These are phyloP conservation scores for Kalmusia sp. DNA, from an alignment of 2,329 filamentous ascomycete genomes.

Conservation along the genomic window DNA sequence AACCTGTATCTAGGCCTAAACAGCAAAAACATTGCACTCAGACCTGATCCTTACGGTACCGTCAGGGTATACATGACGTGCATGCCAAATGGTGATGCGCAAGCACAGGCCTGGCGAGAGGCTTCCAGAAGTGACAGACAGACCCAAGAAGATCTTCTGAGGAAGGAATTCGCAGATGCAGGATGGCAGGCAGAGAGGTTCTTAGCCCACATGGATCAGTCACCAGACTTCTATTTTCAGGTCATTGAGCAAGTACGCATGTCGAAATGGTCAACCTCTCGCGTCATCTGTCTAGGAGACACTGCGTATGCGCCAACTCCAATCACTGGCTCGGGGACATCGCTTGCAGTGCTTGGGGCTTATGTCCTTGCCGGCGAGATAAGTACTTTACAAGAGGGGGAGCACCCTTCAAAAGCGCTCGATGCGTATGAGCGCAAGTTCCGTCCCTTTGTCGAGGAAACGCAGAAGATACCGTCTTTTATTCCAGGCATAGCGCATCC, in stretches of 20 bases:
- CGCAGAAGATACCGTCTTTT: conserved; percentile 32
- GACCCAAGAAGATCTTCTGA: conserved; percentile 48
- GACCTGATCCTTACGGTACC: conserved; percentile 35
- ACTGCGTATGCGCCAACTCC: conserved; percentile 60
- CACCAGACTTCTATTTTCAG: conserved; percentile 57
- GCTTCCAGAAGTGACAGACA: conserved; percentile 44
- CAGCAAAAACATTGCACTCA: conserved; percentile 32
- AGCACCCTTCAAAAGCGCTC: conserved; percentile 23
- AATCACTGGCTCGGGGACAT: conserved; percentile 61
- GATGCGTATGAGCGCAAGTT: conserved; percentile 31
- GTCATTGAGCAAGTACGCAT: conserved; percentile 55
- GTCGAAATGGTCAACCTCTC: conserved; percentile 53
- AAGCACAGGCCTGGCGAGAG: conserved; percentile 23
- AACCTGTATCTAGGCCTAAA: conserved; percentile 45
- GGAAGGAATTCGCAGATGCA: conserved; percentile 37
- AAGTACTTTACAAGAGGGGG: conserved; percentile 5
- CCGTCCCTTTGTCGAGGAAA: conserved; percentile 33
- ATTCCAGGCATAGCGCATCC: conserved; percentile 32
- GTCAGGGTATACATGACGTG: conserved; percentile 47
- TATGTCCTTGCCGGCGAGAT: conserved; percentile 30
- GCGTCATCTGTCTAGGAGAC: conserved; percentile 62
- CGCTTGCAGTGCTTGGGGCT: conserved; percentile 50
- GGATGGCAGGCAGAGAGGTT: conserved; percentile 57
- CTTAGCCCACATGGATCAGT: conserved; percentile 49
- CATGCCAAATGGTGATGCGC: conserved; percentile 25